Percentiles rank a stretch among this genome's conserved stretches.
These are phyloP conservation scores for Xylaria cubensis DNA, from an alignment of 495 filamentous ascomycete genomes.

Conservation along the genomic window DNA sequence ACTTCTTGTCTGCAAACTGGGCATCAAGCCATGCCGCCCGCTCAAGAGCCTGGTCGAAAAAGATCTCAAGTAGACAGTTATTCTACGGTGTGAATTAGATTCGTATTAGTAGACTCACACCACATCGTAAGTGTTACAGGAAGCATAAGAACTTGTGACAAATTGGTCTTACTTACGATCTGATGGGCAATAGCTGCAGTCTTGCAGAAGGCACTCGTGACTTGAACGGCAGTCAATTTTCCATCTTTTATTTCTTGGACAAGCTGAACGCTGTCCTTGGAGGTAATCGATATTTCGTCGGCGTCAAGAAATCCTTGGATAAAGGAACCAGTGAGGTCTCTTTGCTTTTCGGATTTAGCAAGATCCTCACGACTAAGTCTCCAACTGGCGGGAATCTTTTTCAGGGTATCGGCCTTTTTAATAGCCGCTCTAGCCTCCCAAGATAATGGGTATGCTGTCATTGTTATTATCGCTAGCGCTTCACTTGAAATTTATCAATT, in stretches of 20 bases:
- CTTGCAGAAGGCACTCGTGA: conserved; percentile 53
- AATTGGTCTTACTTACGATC: conserved; percentile 44
- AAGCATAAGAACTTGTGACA: background rate
- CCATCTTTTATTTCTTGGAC: conserved; percentile 33
- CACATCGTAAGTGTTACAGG: background rate
- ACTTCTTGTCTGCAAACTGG: conserved; percentile 52
- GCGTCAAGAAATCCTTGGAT: conserved; percentile 41
- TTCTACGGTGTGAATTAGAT: background rate
- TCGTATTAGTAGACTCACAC: background rate
- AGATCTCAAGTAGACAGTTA: conserved; percentile 71
- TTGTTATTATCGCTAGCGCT: background rate
- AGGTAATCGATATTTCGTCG: conserved; percentile 31
- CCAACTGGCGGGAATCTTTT: conserved; percentile 40
- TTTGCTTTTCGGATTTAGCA: conserved; percentile 27
- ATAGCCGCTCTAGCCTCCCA: conserved; percentile 38
- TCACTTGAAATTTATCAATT: background rate
- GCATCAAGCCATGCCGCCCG: conserved; percentile 66
- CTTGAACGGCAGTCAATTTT: conserved; percentile 41
- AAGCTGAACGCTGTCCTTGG: conserved; percentile 29
- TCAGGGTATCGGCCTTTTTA: conserved; percentile 32
- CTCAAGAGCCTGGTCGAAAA: conserved; percentile 65
- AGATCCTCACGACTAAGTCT: conserved; percentile 32
- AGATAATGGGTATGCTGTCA: background rate
- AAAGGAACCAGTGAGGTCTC: conserved; percentile 42
- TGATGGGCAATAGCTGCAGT: conserved; percentile 67